Conservation (phyloP, 345 rosid species). For the Theobroma cacao region DNA sequence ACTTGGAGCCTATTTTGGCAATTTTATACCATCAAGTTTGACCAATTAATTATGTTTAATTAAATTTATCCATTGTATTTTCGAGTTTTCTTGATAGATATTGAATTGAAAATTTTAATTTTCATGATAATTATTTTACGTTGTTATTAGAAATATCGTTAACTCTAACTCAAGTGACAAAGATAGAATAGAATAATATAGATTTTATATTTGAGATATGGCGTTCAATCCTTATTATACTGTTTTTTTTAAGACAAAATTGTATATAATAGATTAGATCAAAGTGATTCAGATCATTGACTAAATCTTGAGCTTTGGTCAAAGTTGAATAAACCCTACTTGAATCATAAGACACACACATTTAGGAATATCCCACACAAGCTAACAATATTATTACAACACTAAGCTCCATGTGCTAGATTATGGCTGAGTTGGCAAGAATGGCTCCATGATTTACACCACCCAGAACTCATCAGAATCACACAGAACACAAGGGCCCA, state of each 20-base stretch:
- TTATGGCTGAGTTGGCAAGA: conserved; percentile 8
- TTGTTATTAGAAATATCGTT: too few relatives aligned
- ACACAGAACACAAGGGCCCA: conserved; percentile 14
- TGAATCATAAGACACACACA: neutral
- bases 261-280: neutral
- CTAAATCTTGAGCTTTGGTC: neutral
- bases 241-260: too few relatives aligned
- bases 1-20: neutral
- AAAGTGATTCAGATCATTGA: neutral
- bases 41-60: neutral
- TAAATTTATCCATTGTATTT: neutral
- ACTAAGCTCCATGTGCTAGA: conserved; percentile 10
- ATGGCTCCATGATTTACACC: conserved; percentile 2
- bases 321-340: neutral
- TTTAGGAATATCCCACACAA: neutral
- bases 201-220: too few relatives aligned
- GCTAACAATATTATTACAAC: neutral
- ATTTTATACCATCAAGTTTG: neutral
- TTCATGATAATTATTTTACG: too few relatives aligned
- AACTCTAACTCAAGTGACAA: too few relatives aligned
- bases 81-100: too few relatives aligned
- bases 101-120: too few relatives aligned
- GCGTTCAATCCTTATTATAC: too few relatives aligned
- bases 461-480: neutral
- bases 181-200: too few relatives aligned